phyloP scores from a whole-genome alignment of 2,329 filamentous ascomycete species.

The Aspergillus sp. region DNA sequence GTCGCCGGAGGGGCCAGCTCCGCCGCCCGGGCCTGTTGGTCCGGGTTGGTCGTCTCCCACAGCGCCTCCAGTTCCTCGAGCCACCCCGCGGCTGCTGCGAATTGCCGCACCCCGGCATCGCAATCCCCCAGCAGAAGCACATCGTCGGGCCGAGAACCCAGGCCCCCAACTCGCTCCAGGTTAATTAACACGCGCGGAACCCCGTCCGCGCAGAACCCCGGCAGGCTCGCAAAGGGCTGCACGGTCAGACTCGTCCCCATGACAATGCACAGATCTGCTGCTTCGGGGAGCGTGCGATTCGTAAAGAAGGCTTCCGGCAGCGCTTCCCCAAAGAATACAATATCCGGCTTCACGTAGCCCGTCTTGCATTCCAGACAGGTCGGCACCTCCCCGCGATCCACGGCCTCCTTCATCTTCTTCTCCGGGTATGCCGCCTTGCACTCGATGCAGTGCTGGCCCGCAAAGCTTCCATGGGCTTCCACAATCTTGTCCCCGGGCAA shows the following conservation, averaged over 20 bases:
- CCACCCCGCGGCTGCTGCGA: constrained; percentile 81
- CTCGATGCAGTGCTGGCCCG: constrained; percentile 81
- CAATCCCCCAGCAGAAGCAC: constrained; percentile 76
- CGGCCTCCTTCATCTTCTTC: constrained; percentile 62
- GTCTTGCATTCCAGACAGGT: constrained; percentile 57
- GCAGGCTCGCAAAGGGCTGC: constrained; percentile 79
- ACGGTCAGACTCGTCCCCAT: constrained; percentile 85
- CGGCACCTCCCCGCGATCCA: constrained; percentile 61
- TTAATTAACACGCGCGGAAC: constrained; percentile 81
- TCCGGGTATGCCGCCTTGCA: constrained; percentile 67
- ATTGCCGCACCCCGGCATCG: constrained; percentile 67
- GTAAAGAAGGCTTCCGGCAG: constrained; percentile 59
- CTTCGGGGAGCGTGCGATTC: constrained; percentile 46
- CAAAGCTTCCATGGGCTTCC: constrained; percentile 94
- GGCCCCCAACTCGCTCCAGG: constrained; percentile 66
- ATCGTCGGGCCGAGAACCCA: constrained; percentile 74
- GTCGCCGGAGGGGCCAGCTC: constrained; percentile 32
- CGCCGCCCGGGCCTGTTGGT: constrained; percentile 45
- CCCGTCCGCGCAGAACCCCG: constrained; percentile 51
- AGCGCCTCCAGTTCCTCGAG: constrained; percentile 66
- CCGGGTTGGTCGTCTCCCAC: constrained; percentile 62
- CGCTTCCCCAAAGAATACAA: constrained; percentile 84
- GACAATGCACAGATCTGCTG: constrained; percentile 71
- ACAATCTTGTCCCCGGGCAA: constrained; percentile 73
- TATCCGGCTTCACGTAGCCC: constrained; percentile 84